A percentile compares a stretch with the other conserved stretches of the same genome.
Conservation (phyloP, 441 rosid species). For the Populus hybrid region DNA sequence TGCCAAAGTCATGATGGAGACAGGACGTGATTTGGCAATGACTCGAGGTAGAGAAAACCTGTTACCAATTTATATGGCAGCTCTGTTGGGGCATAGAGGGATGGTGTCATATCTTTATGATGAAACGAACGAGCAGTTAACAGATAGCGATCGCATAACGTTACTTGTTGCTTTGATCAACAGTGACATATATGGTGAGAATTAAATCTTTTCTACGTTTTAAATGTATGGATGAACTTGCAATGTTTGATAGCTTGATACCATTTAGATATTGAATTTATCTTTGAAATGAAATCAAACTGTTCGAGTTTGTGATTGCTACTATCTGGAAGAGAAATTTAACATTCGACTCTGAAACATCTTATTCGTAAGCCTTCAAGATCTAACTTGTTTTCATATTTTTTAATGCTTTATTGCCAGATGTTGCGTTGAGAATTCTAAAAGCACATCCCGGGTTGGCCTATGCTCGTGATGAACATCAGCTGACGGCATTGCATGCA, state of each 20-base stretch:
- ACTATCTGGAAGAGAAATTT: no score
- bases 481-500: conserved; percentile 16
- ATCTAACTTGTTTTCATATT: no score
- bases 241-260: no score
- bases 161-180: conserved; percentile 3
- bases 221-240: not conserved
- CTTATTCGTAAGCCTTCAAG: no score
- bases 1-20: conserved; percentile 18
- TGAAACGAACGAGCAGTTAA: not conserved
- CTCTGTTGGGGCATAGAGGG: conserved; percentile 7
- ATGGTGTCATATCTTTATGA: conserved; percentile 12
- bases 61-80: conserved; percentile 17
- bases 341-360: no score
- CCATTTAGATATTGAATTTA: no score
- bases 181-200: conserved; percentile 1
- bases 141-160: not conserved
- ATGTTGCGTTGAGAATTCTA: conserved; percentile 2
- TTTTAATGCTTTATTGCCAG: not conserved
- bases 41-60: conserved; percentile 10
- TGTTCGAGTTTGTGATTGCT: no score
- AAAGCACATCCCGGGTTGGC: not conserved
- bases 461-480: not conserved
- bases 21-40: not conserved
- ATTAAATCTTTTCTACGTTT: not conserved
- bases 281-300: no score